Evolutionary conservation across 1,284 basidiomycete genomes (phyloP), one percentile per base, ranked within the genome.

Genomic region (Anthracocystis walkeri): DNA sequence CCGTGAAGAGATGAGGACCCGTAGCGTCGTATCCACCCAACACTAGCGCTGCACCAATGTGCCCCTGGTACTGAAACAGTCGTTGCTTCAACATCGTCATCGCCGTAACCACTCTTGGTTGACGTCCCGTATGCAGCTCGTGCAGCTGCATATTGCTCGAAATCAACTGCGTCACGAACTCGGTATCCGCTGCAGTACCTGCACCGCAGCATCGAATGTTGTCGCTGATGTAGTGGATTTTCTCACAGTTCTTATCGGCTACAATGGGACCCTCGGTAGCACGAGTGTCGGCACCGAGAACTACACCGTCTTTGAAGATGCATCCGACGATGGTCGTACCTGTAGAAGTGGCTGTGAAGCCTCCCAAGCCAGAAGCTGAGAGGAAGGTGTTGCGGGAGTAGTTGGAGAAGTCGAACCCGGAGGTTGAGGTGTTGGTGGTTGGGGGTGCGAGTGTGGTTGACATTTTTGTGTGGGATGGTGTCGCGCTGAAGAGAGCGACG

Each of bases 211-310:
- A 99, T 63, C 96, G 90, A 79, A 99, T 99, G 65, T 78, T 80
- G 53, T 82, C 79, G 23, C 78, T 70, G 27, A 85, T 78, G 76
- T 93, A 99, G 87, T 99, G 97, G 83, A 99, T 99, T 94, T 99
- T 99, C 88, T 98, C 96, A 86, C 96, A 99, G 87, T 98, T 98
- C 90, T 98, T 98, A 88, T 98, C 96, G 11, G 95, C 95, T 16
- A 99, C 94, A 79, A 99, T 98, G 23, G 91, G 90, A 0, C 96
- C 96, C 77, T 92, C 93, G 0, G 96, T 98, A 2, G 95, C 94
- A 81, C 96, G 90, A 0, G 97, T 99, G 87, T 99, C 97, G 38
- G 97, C 97, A 48, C 96, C 97, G 12, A 99, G 90, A 16, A 97
- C 91, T 67, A 99, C 91, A 4, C 96, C 97, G 84, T 94, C 94